These are phyloP conservation scores for Magnolia sinica DNA, from an alignment of 164 flowering plant species.

Conservation along the genomic window DNA sequence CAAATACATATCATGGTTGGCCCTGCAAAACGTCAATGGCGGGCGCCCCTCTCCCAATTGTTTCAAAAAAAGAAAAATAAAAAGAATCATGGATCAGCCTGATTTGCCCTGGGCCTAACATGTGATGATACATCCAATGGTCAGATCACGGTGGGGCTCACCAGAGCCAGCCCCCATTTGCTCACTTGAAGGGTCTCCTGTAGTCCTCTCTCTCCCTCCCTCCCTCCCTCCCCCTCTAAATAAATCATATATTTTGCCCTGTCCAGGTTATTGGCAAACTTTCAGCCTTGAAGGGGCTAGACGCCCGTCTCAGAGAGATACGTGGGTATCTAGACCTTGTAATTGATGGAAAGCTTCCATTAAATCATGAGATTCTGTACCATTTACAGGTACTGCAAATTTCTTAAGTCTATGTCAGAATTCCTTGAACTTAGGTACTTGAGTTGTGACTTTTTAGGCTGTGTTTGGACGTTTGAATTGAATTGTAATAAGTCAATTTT, in stretches of 20 bases:
- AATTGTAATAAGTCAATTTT: neutral
- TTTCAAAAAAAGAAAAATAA: no score
- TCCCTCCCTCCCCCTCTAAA: neutral
- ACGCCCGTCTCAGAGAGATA: slow-evolving; percentile 83
- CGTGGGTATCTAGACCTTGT: slow-evolving; percentile 84
- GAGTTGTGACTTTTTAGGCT: neutral
- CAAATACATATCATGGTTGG: no score
- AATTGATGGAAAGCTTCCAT: slow-evolving; percentile 78
- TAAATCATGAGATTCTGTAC: slow-evolving; percentile 91
- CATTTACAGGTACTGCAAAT: slow-evolving; percentile 65
- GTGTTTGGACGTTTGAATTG: neutral
- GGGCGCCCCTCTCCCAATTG: no score
- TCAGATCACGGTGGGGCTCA: no score
- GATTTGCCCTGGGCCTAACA: no score
- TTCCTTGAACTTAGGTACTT: neutral
- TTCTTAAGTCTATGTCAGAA: neutral
- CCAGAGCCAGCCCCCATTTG: no score
- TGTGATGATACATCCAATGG: no score
- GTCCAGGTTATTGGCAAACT: slow-evolving; percentile 83
- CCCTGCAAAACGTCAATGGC: no score
- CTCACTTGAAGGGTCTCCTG: no score
- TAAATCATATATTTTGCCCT: neutral
- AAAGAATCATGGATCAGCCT: no score
- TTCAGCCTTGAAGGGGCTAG: slow-evolving; percentile 84
- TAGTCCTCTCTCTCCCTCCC: no score